These are phyloP conservation scores for Detonula confervacea DNA, from an alignment of 352 stramenopile species.

Conservation along the genomic window DNA sequence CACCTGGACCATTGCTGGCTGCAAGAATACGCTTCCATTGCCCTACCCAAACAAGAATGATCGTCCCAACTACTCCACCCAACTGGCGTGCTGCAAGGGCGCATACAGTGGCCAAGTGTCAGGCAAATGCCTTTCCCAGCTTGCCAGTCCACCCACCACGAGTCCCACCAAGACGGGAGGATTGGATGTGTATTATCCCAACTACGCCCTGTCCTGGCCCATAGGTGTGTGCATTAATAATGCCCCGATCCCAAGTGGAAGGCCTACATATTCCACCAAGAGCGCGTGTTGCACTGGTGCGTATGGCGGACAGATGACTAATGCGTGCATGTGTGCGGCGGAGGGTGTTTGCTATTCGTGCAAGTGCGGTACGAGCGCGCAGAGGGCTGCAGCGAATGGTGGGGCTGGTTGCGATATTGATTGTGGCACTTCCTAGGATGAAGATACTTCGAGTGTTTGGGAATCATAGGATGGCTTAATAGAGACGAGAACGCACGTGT, in stretches of 20 bases:
- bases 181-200: constrained; percentile 2
- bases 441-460: no score
- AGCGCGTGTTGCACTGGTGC: background rate
- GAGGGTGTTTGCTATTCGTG: no score
- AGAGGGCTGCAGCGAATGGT: no score
- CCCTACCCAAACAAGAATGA: no score
- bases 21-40: no score
- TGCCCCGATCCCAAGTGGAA: background rate
- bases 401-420: no score
- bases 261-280: background rate
- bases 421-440: no score
- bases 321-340: background rate
- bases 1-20: no score
- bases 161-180: background rate
- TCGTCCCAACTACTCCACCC: background rate
- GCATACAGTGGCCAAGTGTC: background rate
- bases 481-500: no score
- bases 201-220: background rate
- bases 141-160: background rate
- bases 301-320: background rate
- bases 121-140: background rate
- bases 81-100: background rate
- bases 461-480: no score
- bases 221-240: background rate
- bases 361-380: no score